Percentiles rank a stretch among this genome's conserved stretches.
phyloP scores from a whole-genome alignment of 345 rosid species.

The Boechera retrofracta region DNA sequence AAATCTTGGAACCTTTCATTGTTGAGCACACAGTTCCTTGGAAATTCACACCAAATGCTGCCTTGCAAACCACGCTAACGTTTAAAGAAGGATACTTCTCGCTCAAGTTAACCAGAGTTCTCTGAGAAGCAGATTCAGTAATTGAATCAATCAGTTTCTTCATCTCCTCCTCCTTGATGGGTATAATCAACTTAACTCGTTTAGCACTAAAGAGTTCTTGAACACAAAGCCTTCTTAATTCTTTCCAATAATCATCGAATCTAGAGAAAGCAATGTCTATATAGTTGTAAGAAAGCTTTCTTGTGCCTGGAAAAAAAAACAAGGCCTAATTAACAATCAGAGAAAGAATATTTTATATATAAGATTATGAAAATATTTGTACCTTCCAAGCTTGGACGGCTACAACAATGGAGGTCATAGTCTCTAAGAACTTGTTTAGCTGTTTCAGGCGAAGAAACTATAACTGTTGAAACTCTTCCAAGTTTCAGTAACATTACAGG shows the following conservation, averaged over 20 bases:
- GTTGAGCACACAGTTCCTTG: constrained; percentile 40
- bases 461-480: constrained; percentile 35
- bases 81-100: constrained; percentile 42
- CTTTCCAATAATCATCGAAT: constrained; percentile 49
- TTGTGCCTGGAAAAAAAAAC: constrained; percentile 19
- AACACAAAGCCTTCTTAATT: constrained; percentile 46
- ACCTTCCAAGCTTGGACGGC: constrained; percentile 50
- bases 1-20: constrained; percentile 40
- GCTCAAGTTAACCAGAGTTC: constrained; percentile 41
- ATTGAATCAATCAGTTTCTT: constrained; percentile 42
- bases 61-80: constrained; percentile 40
- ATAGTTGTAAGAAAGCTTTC: constrained; percentile 47
- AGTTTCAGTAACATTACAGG: constrained; percentile 41
- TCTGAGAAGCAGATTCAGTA: constrained; percentile 32
- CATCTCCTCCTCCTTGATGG: constrained; percentile 47
- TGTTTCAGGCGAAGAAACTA: constrained; percentile 43
- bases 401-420: constrained; percentile 49
- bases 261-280: constrained; percentile 45
- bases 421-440: constrained; percentile 42
- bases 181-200: constrained; percentile 24
- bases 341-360: background rate
- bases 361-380: background rate
- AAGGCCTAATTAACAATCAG: background rate
- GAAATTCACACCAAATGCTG: constrained; percentile 44
- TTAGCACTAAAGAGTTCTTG: constrained; percentile 41